Evolutionary conservation across 139 green algal genomes (phyloP).

Genomic region (Nannochloris sp.): DNA sequence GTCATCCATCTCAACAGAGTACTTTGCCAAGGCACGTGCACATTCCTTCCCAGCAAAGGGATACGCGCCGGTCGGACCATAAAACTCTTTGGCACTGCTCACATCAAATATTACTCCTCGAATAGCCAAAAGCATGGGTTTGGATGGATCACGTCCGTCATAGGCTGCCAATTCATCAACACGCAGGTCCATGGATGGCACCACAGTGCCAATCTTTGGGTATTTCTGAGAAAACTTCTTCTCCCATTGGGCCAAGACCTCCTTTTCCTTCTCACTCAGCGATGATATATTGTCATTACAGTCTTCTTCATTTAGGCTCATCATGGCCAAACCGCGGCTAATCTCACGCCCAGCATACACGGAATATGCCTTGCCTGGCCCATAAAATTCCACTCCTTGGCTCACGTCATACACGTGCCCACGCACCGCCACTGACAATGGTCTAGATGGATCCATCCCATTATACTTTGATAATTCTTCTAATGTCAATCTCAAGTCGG

Average conservation of each 20-base stretch:
- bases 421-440: slow-evolving; percentile 53
- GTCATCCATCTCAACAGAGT: slow-evolving; percentile 59
- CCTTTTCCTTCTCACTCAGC: slow-evolving; percentile 27
- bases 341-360: slow-evolving; percentile 54
- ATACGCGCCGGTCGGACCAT: slow-evolving; percentile 75
- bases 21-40: slow-evolving; percentile 67
- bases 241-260: slow-evolving; percentile 37
- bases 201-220: slow-evolving; percentile 47
- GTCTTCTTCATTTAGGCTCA: slow-evolving; percentile 16
- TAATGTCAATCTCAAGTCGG: slow-evolving; percentile 39
- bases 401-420: slow-evolving; percentile 67
- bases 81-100: slow-evolving; percentile 51
- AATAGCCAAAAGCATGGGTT: slow-evolving; percentile 64
- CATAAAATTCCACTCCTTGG: slow-evolving; percentile 51
- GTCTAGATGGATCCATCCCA: slow-evolving; percentile 54
- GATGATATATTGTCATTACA: slow-evolving; percentile 37
- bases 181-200: slow-evolving; percentile 45
- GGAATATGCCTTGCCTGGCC: slow-evolving; percentile 37
- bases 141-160: slow-evolving; percentile 39
- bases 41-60: slow-evolving; percentile 74
- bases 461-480: slow-evolving; percentile 46
- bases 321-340: slow-evolving; percentile 48
- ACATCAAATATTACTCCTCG: slow-evolving; percentile 69
- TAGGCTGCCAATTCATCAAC: slow-evolving; percentile 48
- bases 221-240: slow-evolving; percentile 44